Evolutionary conservation across 73 alveolate genomes (phyloP).

Genomic region (Symbiodinium pilosum): DNA sequence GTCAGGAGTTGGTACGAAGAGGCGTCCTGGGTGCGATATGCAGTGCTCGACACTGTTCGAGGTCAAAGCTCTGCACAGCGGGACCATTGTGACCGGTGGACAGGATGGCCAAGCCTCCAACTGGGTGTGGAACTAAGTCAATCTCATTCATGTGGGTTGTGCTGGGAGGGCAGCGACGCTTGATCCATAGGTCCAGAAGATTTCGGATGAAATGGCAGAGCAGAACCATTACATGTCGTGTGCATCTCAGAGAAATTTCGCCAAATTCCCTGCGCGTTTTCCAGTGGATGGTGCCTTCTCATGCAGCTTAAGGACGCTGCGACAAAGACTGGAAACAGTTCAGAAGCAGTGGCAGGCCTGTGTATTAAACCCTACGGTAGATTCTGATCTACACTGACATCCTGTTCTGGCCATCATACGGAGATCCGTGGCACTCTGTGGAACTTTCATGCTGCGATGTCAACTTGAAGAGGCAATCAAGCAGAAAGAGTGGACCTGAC

Average conservation of each 20-base stretch:
- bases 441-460: too few relatives aligned
- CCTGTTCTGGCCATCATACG: too few relatives aligned
- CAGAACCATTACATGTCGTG: slow-evolving; percentile 67
- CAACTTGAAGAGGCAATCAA: neutral
- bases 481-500: neutral
- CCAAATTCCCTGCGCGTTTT: too few relatives aligned
- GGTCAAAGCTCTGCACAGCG: slow-evolving; percentile 93
- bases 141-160: neutral
- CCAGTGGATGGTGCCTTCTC: too few relatives aligned
- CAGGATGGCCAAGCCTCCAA: slow-evolving; percentile 19
- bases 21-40: too few relatives aligned
- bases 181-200: slow-evolving; percentile 36
- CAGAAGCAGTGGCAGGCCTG: slow-evolving; percentile 76
- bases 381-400: too few relatives aligned
- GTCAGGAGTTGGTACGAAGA: too few relatives aligned
- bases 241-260: neutral
- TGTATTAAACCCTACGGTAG: too few relatives aligned
- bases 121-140: slow-evolving; percentile 18
- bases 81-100: slow-evolving; percentile 70
- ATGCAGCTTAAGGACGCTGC: slow-evolving; percentile 29
- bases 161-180: neutral
- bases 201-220: slow-evolving; percentile 92
- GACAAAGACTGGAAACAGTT: slow-evolving; percentile 25
- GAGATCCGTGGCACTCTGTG: too few relatives aligned
- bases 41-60: too few relatives aligned